Conservation (phyloP, 306 rosid genomes). For the Vicia villosa region DNA sequence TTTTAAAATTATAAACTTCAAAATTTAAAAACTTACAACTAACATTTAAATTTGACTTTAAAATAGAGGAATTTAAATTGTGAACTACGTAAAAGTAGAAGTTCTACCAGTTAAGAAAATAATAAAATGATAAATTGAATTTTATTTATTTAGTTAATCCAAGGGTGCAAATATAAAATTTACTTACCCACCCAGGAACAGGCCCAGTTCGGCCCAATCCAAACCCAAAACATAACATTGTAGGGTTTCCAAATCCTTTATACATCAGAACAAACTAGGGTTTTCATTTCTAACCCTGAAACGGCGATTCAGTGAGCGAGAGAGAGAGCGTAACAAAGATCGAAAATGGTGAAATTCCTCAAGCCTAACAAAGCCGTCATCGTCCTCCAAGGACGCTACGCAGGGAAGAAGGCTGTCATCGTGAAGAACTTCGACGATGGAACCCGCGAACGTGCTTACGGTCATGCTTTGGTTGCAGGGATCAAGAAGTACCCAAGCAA, state of each 20-base stretch:
- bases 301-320: not conserved
- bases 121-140: too few species aligned
- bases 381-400: conserved; percentile 47
- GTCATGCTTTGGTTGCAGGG: conserved; percentile 44
- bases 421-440: conserved; percentile 47
- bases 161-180: too few species aligned
- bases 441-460: conserved; percentile 47
- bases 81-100: too few species aligned
- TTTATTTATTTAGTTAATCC: too few species aligned
- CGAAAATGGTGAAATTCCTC: conserved; percentile 49
- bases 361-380: conserved; percentile 50
- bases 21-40: too few species aligned
- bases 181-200: too few species aligned
- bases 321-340: not conserved
- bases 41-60: too few species aligned
- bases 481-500: conserved; percentile 45
- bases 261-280: not conserved
- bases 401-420: conserved; percentile 48
- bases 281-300: not conserved
- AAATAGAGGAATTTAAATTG: too few species aligned
- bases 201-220: too few species aligned
- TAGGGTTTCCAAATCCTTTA: conserved; percentile 25
- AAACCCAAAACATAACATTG: too few species aligned
- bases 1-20: too few species aligned
- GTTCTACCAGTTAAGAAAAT: too few species aligned